phyloP scores from a whole-genome alignment of 2,329 filamentous ascomycete species.

The Verticillium dahliae region DNA sequence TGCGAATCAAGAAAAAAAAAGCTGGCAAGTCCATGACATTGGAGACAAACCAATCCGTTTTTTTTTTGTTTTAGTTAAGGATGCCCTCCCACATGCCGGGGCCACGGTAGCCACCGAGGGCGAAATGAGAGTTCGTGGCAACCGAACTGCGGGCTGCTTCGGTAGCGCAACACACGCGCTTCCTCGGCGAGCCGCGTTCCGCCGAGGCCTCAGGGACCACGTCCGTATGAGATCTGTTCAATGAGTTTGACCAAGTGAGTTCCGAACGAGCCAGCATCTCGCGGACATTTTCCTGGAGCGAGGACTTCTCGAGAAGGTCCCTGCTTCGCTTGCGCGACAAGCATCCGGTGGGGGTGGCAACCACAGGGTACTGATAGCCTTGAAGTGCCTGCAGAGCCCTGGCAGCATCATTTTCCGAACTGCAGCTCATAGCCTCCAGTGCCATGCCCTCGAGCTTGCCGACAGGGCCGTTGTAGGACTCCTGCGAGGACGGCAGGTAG shows the following conservation, averaged over 20 bases:
- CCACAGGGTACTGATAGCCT: slow-evolving; percentile 36
- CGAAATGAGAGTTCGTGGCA: slow-evolving; percentile 39
- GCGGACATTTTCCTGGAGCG: slow-evolving; percentile 62
- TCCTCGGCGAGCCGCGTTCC: slow-evolving; percentile 37
- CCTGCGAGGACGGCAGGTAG: slow-evolving; percentile 47
- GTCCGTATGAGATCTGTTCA: slow-evolving; percentile 31
- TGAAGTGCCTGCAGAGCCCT: slow-evolving; percentile 55
- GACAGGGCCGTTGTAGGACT: slow-evolving; percentile 47
- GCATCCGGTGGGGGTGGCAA: slow-evolving; percentile 31
- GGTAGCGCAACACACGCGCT: slow-evolving; percentile 61
- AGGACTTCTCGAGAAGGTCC: slow-evolving; percentile 26
- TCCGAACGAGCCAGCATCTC: slow-evolving; percentile 44
- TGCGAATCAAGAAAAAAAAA: neutral
- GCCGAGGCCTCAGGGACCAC: neutral
- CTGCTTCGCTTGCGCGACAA: slow-evolving; percentile 48
- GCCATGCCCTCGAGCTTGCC: slow-evolving; percentile 44
- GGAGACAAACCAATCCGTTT: neutral
- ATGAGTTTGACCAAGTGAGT: slow-evolving; percentile 26
- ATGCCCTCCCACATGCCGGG: slow-evolving; percentile 64
- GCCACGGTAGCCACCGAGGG: slow-evolving; percentile 42
- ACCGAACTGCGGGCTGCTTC: slow-evolving; percentile 46
- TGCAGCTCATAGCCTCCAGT: slow-evolving; percentile 33
- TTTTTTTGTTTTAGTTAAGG: slow-evolving; percentile 34
- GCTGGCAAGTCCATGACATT: neutral
- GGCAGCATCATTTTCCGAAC: slow-evolving; percentile 46